phyloP scores from a whole-genome alignment of 495 filamentous ascomycete species.

The Neurospora sp. region DNA sequence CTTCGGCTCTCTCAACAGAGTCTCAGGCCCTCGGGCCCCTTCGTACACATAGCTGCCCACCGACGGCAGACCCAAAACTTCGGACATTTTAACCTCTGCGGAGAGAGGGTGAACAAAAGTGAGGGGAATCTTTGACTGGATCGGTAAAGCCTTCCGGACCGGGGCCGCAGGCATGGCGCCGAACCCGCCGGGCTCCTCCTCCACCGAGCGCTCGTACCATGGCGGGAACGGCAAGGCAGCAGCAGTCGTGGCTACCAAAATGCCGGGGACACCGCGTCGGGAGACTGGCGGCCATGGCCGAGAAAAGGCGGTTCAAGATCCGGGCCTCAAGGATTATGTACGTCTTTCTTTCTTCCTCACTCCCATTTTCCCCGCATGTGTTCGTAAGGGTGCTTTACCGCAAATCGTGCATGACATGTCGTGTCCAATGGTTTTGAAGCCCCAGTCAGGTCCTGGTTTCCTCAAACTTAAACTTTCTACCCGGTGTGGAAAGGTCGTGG shows the following conservation, averaged over 20 bases:
- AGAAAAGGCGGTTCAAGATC: constrained; percentile 32
- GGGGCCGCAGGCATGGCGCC: constrained; percentile 6
- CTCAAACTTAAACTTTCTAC: background rate
- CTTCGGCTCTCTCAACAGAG: background rate
- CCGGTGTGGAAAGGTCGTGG: background rate
- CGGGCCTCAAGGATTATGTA: constrained; percentile 45
- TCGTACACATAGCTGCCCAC: background rate
- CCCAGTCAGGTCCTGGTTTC: background rate
- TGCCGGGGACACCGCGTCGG: constrained; percentile 24
- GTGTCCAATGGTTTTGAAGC: background rate
- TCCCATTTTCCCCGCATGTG: background rate
- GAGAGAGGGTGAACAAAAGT: background rate
- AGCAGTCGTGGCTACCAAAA: constrained; percentile 15
- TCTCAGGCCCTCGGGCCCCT: background rate
- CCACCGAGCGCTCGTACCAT: constrained; percentile 16
- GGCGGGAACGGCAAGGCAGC: constrained; percentile 13
- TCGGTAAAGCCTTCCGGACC: background rate
- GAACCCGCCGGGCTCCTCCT: constrained; percentile 1
- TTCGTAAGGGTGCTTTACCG: background rate
- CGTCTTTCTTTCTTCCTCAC: constrained; percentile 11
- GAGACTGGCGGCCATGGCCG: constrained; percentile 16
- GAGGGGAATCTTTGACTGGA: background rate
- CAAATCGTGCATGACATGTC: background rate
- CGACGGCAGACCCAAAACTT: background rate
- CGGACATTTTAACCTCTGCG: background rate